Percentiles rank a stretch among this genome's conserved stretches.
phyloP scores from a whole-genome alignment of 2,329 filamentous ascomycete genomes.

The Cadophora luteo-olivacea region DNA sequence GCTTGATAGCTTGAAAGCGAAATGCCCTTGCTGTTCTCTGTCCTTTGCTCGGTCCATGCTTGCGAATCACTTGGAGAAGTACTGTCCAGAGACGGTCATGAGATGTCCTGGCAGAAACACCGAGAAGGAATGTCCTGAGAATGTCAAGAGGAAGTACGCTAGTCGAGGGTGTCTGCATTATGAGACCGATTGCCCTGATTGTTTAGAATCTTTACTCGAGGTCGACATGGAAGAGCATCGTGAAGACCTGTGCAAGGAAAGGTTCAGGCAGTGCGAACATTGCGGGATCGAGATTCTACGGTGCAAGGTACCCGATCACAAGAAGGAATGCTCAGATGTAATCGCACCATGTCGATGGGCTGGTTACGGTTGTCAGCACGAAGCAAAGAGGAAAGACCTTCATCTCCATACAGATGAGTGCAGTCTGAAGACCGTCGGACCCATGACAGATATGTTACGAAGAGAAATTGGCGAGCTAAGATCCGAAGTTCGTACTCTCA shows the following conservation, averaged over 20 bases:
- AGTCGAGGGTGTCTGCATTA: conserved; percentile 62
- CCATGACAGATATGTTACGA: conserved; percentile 54
- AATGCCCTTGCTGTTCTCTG: conserved; percentile 63
- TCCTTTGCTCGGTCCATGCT: conserved; percentile 60
- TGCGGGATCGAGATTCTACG: conserved; percentile 40
- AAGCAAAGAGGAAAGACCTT: conserved; percentile 49
- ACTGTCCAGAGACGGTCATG: conserved; percentile 62
- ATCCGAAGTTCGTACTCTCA: conserved; percentile 54
- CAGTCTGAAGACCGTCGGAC: conserved; percentile 58
- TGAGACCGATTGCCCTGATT: conserved; percentile 59
- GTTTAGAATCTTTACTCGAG: conserved; percentile 53
- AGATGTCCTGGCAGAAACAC: conserved; percentile 53
- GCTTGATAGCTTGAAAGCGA: conserved; percentile 64
- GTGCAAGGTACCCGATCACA: conserved; percentile 41
- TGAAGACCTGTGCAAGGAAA: conserved; percentile 53
- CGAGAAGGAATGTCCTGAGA: conserved; percentile 57
- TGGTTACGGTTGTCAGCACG: conserved; percentile 55
- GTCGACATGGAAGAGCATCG: conserved; percentile 56
- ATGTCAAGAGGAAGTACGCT: conserved; percentile 57
- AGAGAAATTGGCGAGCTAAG: conserved; percentile 49
- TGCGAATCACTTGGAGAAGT: conserved; percentile 60
- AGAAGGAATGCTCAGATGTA: conserved; percentile 53
- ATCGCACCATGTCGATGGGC: conserved; percentile 54
- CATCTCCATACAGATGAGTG: conserved; percentile 56
- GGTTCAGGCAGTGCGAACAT: conserved; percentile 37